Base-by-base conservation (phyloP, 2,329 filamentous ascomycete species). In the Aspergillus ochraceoroseus region DNA sequence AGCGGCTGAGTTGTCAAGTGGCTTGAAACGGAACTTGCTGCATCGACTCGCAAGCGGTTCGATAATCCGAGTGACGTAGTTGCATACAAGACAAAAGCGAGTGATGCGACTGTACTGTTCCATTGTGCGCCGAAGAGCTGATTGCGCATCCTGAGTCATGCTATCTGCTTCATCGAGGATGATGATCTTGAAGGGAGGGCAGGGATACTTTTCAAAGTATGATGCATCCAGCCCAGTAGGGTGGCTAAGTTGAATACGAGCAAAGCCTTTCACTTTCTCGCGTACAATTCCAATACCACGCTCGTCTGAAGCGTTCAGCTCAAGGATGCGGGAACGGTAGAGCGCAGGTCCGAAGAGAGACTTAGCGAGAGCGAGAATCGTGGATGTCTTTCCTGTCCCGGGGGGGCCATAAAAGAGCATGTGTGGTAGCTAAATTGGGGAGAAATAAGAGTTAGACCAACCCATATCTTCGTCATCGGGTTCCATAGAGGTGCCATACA, bases 401-500 rank as follows among this genome's bases (percentile, higher is more conserved):
- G 92, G 94, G 0, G 94, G 92, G 3, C 92, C 92, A 63, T 98
- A 98, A 75, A 96, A 96, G 57, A 99, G 85, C 87, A 98, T 95
- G 67, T 99, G 94, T 2, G 92, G 92, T 26, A 98, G 83, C 80
- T 86, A 49, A 18, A 22, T 9, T 18, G 23, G 32, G 44, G 26
- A 44, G 33, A 20, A 29, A 14, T 32, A 14, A 28, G 18, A 26
- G 20, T 31, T 17, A 7, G n/a, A n/a, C n/a, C n/a, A n/a, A n/a
- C n/a, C n/a, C n/a, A 15, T 25, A 11, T 1, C 12, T 12, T 19
- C 23, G n/a, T 15, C 11, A 7, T 15, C 32, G 18, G 12, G 7
- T 7, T 9, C 12, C 38, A 5, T 19, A 12, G 23, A 11, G 11
- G 37, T 19, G 22, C 54, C 70, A 33, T 65, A 88, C 85, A 60